These are phyloP conservation scores for Fusarium floridanum DNA, from an alignment of 2,329 filamentous ascomycete genomes.

Conservation along the genomic window DNA sequence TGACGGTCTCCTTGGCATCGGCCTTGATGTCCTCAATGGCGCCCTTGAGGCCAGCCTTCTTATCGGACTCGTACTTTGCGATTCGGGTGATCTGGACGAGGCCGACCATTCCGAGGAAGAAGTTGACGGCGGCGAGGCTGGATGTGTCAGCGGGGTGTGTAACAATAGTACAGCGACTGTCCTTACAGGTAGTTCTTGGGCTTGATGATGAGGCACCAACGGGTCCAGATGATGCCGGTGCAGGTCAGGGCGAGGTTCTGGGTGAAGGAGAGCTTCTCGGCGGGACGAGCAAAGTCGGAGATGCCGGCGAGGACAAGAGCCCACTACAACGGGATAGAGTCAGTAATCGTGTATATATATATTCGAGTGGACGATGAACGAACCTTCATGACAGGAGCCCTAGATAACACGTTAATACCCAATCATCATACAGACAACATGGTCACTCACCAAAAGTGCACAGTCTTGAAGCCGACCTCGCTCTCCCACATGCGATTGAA, in stretches of 20 bases:
- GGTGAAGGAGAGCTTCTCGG: constrained; percentile 90
- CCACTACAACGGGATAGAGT: constrained; percentile 71
- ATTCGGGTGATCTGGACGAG: constrained; percentile 86
- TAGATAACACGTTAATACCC: constrained; percentile 53
- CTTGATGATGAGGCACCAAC: constrained; percentile 98
- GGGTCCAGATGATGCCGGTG: constrained; percentile 96
- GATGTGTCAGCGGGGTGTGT: neutral
- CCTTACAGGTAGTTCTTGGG: constrained; percentile 82
- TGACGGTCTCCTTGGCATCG: constrained; percentile 51
- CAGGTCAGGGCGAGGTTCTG: constrained; percentile 92
- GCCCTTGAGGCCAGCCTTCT: constrained; percentile 63
- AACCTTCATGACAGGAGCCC: constrained; percentile 92
- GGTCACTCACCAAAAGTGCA: constrained; percentile 89
- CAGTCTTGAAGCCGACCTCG: constrained; percentile 87
- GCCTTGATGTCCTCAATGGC: constrained; percentile 58
- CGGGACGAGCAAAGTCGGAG: constrained; percentile 90
- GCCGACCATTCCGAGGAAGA: constrained; percentile 93
- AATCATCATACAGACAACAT: neutral
- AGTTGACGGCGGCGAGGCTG: constrained; percentile 94
- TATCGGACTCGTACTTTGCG: constrained; percentile 70
- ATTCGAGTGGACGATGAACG: constrained; percentile 32
- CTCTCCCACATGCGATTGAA: constrained; percentile 88
- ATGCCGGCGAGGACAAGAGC: constrained; percentile 91
- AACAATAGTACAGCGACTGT: too few relatives aligned
- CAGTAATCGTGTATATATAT: constrained; percentile 18